Conservation (phyloP, 1,284 basidiomycete genomes). For the Moesziomyces globuligerus region DNA sequence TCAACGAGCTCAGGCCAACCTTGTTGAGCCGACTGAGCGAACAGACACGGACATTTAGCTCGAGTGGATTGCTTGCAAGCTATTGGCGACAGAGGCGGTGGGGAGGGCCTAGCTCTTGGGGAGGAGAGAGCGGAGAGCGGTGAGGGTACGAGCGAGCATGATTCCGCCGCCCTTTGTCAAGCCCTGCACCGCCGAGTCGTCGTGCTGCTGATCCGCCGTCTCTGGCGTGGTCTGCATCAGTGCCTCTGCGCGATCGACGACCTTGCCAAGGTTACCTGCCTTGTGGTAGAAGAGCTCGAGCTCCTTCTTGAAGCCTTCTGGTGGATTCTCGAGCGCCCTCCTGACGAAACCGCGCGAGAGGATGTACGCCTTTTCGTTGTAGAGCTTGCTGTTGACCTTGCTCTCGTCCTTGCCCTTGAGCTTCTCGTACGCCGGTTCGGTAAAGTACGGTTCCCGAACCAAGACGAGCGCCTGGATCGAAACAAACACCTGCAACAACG, state of each 20-base stretch:
- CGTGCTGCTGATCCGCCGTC: slow-evolving; percentile 44
- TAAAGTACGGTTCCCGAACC: slow-evolving; percentile 81
- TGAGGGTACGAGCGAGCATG: slow-evolving; percentile 35
- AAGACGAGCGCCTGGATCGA: slow-evolving; percentile 93
- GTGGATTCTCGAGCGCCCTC: slow-evolving; percentile 81
- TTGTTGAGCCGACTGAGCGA: too few species aligned
- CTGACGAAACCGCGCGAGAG: slow-evolving; percentile 87
- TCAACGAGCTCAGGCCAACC: too few species aligned
- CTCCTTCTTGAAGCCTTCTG: slow-evolving; percentile 78
- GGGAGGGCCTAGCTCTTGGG: too few species aligned
- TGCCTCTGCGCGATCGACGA: slow-evolving; percentile 19
- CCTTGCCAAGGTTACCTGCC: slow-evolving; percentile 21
- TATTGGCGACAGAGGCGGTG: too few species aligned
- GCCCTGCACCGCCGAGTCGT: slow-evolving; percentile 60
- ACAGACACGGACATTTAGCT: too few species aligned
- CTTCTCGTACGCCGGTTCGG: slow-evolving; percentile 48
- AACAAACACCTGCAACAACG: slow-evolving; percentile 88
- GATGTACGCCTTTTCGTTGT: slow-evolving; percentile 91
- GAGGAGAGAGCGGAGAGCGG: too few species aligned
- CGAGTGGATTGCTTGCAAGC: too few species aligned
- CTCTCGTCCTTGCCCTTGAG: slow-evolving; percentile 79
- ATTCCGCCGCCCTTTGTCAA: slow-evolving; percentile 46
- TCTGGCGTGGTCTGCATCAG: slow-evolving; percentile 3
- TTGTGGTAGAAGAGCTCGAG: slow-evolving; percentile 77
- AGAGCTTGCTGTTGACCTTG: slow-evolving; percentile 77